Evolutionary conservation across 106 monocot genomes (phyloP).

Genomic region (Ottelia alismoides): DNA sequence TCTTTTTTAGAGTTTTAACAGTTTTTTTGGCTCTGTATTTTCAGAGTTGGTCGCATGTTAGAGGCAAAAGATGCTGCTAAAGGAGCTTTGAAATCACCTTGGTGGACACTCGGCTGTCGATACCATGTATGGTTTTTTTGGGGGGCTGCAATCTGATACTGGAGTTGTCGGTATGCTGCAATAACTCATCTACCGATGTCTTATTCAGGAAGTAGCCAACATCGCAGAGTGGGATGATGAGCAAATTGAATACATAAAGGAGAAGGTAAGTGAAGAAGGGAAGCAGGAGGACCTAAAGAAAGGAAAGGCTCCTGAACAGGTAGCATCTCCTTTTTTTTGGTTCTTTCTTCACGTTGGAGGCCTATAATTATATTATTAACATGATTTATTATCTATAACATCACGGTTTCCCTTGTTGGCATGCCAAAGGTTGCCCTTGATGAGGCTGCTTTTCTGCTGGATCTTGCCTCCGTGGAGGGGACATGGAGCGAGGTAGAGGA

Average conservation of each 20-base stretch:
- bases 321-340: too few relatives aligned
- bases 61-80: conserved; percentile 96
- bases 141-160: too few relatives aligned
- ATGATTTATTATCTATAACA: too few relatives aligned
- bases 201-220: conserved; percentile 60
- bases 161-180: too few relatives aligned
- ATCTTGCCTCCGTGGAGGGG: conserved; percentile 86
- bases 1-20: neutral
- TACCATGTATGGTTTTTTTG: conserved; percentile 79
- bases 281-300: conserved; percentile 88
- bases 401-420: neutral
- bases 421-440: conserved; percentile 74
- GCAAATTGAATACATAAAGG: conserved; percentile 87
- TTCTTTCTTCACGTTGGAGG: too few relatives aligned
- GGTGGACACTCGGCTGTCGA: conserved; percentile 91
- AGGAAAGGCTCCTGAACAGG: conserved; percentile 89
- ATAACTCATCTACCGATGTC: too few relatives aligned
- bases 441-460: conserved; percentile 91
- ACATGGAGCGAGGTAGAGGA: conserved; percentile 60
- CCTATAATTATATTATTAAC: too few relatives aligned
- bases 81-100: conserved; percentile 86
- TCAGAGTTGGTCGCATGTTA: conserved; percentile 66
- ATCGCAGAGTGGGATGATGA: conserved; percentile 93
- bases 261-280: conserved; percentile 84
- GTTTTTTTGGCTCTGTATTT: neutral